A percentile compares a stretch with the other conserved stretches of the same genome.
These are phyloP conservation scores for Metschnikowia dekortorum DNA, from an alignment of 805 yeast species.

Conservation along the genomic window DNA sequence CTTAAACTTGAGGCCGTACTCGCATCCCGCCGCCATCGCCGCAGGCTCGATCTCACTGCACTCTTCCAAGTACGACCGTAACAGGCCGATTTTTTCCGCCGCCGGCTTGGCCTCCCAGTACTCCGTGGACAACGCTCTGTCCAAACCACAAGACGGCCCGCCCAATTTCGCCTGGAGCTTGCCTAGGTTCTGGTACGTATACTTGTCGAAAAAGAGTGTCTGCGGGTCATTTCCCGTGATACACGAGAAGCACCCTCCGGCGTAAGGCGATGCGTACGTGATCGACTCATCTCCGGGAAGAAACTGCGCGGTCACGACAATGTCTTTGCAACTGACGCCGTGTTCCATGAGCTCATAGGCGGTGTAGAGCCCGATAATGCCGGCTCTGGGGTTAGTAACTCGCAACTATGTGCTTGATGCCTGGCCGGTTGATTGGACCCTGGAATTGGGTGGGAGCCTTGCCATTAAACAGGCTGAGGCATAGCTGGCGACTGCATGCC, in stretches of 20 bases:
- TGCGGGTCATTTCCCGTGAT: slow-evolving; percentile 53
- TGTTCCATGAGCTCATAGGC: slow-evolving; percentile 58
- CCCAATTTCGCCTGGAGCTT: slow-evolving; percentile 46
- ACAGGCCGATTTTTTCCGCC: slow-evolving; percentile 42
- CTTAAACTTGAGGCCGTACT: slow-evolving; percentile 51
- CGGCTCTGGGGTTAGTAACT: slow-evolving; percentile 14
- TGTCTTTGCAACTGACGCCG: slow-evolving; percentile 35
- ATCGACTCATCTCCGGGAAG: slow-evolving; percentile 77
- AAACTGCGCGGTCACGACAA: slow-evolving; percentile 59
- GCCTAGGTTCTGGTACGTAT: slow-evolving; percentile 49
- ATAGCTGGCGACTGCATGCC: too few relatives aligned
- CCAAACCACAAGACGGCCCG: slow-evolving; percentile 51
- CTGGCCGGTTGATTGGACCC: too few relatives aligned
- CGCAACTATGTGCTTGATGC: neutral
- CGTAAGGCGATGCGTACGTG: slow-evolving; percentile 77
- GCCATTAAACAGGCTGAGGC: too few relatives aligned
- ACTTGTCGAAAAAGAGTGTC: slow-evolving; percentile 47
- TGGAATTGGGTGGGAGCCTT: too few relatives aligned
- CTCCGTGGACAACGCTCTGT: slow-evolving; percentile 52
- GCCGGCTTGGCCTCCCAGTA: slow-evolving; percentile 52
- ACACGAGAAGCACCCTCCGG: slow-evolving; percentile 42
- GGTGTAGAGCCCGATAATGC: slow-evolving; percentile 69
- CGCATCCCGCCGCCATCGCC: slow-evolving; percentile 49
- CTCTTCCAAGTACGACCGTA: slow-evolving; percentile 47
- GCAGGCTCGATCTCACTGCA: slow-evolving; percentile 30